Conservation (phyloP, 169 alveolate genomes). For the Cytauxzoon felis region DNA sequence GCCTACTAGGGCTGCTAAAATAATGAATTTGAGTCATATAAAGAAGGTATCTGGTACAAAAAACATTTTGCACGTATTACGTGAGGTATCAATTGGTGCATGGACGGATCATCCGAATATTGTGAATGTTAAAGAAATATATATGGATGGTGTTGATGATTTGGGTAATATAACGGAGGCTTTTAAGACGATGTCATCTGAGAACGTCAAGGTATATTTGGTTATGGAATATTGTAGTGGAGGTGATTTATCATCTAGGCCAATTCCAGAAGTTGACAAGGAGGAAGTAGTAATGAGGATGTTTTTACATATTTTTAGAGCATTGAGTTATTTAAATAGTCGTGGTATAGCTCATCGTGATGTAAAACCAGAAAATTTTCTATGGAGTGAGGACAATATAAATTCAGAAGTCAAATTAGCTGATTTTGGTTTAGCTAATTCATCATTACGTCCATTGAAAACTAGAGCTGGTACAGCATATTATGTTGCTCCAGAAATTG, state of each 20-base stretch:
- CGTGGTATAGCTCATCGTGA: constrained; percentile 81
- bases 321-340: constrained; percentile 75
- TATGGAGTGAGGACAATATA: constrained; percentile 60
- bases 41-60: constrained; percentile 9
- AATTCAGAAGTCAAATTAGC: constrained; percentile 69
- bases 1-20: constrained; percentile 61
- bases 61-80: constrained; percentile 38
- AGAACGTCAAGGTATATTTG: constrained; percentile 63
- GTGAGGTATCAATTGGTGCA: constrained; percentile 56
- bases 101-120: constrained; percentile 93
- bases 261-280: constrained; percentile 28
- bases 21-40: constrained; percentile 35
- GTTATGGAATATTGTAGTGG: constrained; percentile 90
- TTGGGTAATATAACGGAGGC: constrained; percentile 22
- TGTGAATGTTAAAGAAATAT: constrained; percentile 87
- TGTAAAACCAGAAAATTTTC: constrained; percentile 85
- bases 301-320: constrained; percentile 75
- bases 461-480: constrained; percentile 71
- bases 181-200: constrained; percentile 8
- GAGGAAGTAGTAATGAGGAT: constrained; percentile 66
- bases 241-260: constrained; percentile 80
- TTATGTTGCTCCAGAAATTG: constrained; percentile 83
- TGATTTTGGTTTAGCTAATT: constrained; percentile 73
- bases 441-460: constrained; percentile 45
- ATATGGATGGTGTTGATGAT: constrained; percentile 44